Base-by-base conservation (phyloP, 805 yeast species). In the Lachancea nothofagi region DNA sequence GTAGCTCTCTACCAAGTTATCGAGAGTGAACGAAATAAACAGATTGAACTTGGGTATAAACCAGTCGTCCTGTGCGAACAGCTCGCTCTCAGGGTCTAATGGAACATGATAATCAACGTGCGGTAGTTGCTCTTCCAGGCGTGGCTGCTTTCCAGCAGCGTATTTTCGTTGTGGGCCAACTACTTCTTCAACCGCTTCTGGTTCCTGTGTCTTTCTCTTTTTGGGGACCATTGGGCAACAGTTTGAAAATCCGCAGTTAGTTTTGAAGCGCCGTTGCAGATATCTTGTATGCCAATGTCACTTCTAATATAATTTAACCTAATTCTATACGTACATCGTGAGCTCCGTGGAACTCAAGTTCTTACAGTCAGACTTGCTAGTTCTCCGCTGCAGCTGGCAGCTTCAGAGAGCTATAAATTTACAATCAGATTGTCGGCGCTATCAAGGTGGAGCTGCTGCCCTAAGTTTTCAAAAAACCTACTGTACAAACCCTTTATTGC, bases 141-240 rank as follows among this genome's bases (percentile, higher is more conserved):
- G 52, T 8, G 65, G 65, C 22, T 52, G 57, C 39, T 62, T 62
- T 10, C 66, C 66, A 7, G 64, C 54, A 7, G 44, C 43, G 36
- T 60, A 57, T 34, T 50, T 53, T 3, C 51, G 41, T 12, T 43
- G 34, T 17, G 38, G 29, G 4, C 15, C 21, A 13, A 36, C 34
- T 19, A 37, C 39, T 34, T 41, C 45, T 20, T 38, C 32, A 13
- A 24, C 46, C 15, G 42, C 40, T 19, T 48, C 51, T 4, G 24
- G 29, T 21, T 36, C 39, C 21, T 36, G 41, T 28, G 35, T 40
- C 40, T 48, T 52, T 39, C 51, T 50, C 43, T 50, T 51, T 36
- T 38, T 45, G 20, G 55, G 54, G 26, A 52, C 49, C 55, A 54
- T 51, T 26, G n/a, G 22, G 22, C 22, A 10, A 6, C 18, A 15